Evolutionary conservation across 2,329 filamentous ascomycete genomes (phyloP).

Genomic region (Colletotrichum lini): DNA sequence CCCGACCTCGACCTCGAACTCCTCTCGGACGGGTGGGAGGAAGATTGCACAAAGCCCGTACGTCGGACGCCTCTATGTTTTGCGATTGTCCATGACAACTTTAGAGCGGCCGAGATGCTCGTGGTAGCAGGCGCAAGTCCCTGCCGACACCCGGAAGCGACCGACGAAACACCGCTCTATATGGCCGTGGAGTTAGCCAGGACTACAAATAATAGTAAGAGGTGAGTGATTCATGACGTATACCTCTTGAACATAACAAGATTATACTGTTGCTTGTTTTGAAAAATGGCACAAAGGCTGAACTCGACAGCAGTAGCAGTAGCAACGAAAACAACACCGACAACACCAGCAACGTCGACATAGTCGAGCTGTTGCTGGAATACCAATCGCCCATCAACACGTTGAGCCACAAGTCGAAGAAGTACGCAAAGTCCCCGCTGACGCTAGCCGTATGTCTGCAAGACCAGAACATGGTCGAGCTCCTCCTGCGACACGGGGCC

Average conservation of each 20-base stretch:
- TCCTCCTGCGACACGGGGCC: slow-evolving; percentile 45
- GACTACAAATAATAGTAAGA: background rate
- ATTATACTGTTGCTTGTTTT: background rate
- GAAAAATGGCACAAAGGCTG: background rate
- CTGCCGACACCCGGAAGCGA: slow-evolving; percentile 9
- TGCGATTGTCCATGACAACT: slow-evolving; percentile 41
- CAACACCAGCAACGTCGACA: slow-evolving; percentile 27
- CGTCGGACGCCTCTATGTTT: slow-evolving; percentile 43
- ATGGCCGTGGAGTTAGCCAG: slow-evolving; percentile 16
- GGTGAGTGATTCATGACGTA: background rate
- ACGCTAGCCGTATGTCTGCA: slow-evolving; percentile 16
- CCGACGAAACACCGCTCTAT: slow-evolving; percentile 19
- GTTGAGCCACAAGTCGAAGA: slow-evolving; percentile 14
- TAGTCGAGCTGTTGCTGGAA: slow-evolving; percentile 30
- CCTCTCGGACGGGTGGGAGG: background rate
- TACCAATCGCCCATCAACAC: slow-evolving; percentile 36
- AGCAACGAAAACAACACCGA: background rate
- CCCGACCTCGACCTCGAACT: slow-evolving; percentile 32
- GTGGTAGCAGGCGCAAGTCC: slow-evolving; percentile 45
- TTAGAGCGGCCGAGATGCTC: slow-evolving; percentile 42
- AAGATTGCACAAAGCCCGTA: background rate
- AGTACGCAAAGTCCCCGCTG: slow-evolving; percentile 29
- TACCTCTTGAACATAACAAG: too few relatives aligned
- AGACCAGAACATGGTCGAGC: slow-evolving; percentile 40
- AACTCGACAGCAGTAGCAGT: background rate